Base-by-base conservation (phyloP, 2,329 filamentous ascomycete genomes). In the Neocatenulostroma microsporum region DNA sequence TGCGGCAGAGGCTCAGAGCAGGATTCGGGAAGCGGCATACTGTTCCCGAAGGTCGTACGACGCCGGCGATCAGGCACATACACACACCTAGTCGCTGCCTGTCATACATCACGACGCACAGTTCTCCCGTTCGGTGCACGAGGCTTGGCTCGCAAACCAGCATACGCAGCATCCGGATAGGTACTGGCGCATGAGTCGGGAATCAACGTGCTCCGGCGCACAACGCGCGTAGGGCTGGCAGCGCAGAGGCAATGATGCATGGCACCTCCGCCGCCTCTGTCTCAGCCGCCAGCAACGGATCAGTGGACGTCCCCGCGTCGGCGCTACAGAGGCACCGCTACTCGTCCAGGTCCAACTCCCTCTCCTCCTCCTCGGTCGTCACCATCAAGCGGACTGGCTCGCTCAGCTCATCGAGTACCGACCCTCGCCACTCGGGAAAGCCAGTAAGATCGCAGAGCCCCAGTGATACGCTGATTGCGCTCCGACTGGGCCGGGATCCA, bases 361-460 rank as follows among this genome's bases (percentile, higher is more conserved):
- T 62, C 28, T 67, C 65, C 29, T 66, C 64, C 36, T 64, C 66
- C 28, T 61, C 62, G 19, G 51, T 60, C 37, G 51, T 58, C 39
- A 62, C 63, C 6, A 50, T 67, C 49, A 61, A 63, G 53, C 61
- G 64, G 37, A 52, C 64, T 29, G 57, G 58, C 41, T 66, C 64
- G 12, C 40, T 54, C 30, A 52, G 44, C 28, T 54, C 54, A 17
- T 45, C 50, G 9, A 41, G 49, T 17, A 42, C 46, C 12, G 50
- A 51, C 19, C 34, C 54, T 40, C 52, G 55, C 29, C 52, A 55
- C 45, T 51, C 51, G 39, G 29, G 33, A 11, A 36, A 28, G 27
- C 44, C 42, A 26, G 37, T 47, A 37, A 40, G 41, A 27, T 43
- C 47, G 36, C 48, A 48, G 37, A 51, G 40, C 24, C 47, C 49